Percentiles rank a stretch among this genome's conserved stretches.
These are phyloP conservation scores for Rosa persica DNA, from an alignment of 306 rosid species.

Conservation along the genomic window DNA sequence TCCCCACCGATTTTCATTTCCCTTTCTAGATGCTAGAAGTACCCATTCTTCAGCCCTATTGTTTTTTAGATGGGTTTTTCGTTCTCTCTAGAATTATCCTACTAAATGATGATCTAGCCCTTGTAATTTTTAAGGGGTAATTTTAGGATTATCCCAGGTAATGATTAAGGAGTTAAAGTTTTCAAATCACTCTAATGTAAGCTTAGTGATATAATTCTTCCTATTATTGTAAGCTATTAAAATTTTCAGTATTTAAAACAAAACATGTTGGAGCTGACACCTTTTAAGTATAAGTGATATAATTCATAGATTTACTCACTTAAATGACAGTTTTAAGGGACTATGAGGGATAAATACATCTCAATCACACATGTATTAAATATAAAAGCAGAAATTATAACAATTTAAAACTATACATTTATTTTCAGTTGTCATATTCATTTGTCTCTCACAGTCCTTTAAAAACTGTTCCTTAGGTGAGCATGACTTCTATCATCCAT, in stretches of 20 bases:
- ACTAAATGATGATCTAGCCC: background rate
- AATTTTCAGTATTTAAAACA: background rate
- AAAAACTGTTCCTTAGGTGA: no score
- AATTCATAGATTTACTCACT: background rate
- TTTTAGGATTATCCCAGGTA: background rate
- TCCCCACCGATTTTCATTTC: conserved; percentile 9
- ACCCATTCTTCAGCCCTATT: background rate
- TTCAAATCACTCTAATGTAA: background rate
- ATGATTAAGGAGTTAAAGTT: background rate
- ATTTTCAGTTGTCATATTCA: no score
- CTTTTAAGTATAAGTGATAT: no score
- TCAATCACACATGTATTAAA: no score
- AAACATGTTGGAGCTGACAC: no score
- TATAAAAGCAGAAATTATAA: no score
- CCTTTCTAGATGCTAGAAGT: conserved; percentile 11
- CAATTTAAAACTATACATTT: no score
- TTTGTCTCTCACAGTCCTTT: no score
- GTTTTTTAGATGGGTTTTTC: conserved; percentile 20
- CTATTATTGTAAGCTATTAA: background rate
- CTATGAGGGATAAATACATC: no score
- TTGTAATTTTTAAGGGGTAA: background rate
- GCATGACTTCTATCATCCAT: no score
- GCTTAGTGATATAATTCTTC: background rate
- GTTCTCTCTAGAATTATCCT: background rate
- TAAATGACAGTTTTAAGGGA: no score